Evolutionary conservation across 2,329 filamentous ascomycete species (phyloP), one percentile per base, ranked within the genome.

Genomic region (Ceratocystis ficicola): DNA sequence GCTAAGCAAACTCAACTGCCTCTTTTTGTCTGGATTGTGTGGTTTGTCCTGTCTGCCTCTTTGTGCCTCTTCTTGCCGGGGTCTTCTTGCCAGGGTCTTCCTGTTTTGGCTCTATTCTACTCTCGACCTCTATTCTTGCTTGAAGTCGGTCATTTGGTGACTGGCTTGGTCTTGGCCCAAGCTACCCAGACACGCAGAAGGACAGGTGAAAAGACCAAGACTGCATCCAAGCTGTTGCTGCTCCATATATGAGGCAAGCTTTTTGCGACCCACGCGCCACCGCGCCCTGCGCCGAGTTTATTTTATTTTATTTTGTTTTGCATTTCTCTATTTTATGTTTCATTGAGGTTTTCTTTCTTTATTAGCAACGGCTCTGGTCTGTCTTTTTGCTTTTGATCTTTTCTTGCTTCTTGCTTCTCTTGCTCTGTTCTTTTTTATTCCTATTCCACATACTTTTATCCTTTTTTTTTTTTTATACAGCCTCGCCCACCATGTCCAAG

Each of bases 201-300:
- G 25, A 32, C 32, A 62, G 59, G 32, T 41, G 59, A 62, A 44
- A 62, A 62, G 59, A 57, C 52, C 52, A 57, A 57, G 52, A 57
- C 52, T 30, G 52, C 52, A 57, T 6, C 52, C 52, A 57, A 57
- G 52, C 52, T 57, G 52, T 4, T 8, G 28, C 22, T 44, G 32
- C 59, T 44, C 59, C 30, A 44, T 62, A 44, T 44, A 22, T 62
- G 59, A 62, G 32, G 32, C 41, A 44, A 44, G 41, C n/a, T 44
- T 62, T 44, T 41, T 7, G 32, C 59, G 4, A 10, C 59, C n/a
- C 59, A 62, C 59, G 59, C 41, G 59, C 41, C 41, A 44, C 41
- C 30, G 41, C 22, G 59, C 8, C 30, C 12, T 60, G 55, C 10
- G 32, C 3, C 7, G 55, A 60, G 22, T n/a, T 44, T 44, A 44